Base-by-base conservation (phyloP, 306 rosid genomes). In the Echinosophora koreensis region DNA sequence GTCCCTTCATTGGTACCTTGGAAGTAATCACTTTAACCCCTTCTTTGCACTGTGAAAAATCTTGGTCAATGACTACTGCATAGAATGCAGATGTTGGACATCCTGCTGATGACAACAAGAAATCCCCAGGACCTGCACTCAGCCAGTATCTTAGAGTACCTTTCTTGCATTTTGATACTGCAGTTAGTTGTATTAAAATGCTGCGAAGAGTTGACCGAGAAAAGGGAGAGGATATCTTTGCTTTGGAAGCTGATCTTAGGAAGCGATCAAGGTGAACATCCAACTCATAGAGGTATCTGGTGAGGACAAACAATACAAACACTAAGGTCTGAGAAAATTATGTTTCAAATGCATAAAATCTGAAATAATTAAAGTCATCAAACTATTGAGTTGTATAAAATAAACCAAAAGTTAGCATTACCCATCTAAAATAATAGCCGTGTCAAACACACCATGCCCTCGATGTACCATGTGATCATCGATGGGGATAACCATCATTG, bases 111-210 rank as follows among this genome's bases (percentile, higher is more conserved):
- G 97, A 75, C 44, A 95, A 89, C 90, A 88, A 73, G 86, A 95
- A 95, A 83, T 95, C 62, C 3, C 97, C 98, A 16, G 98, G 98
- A 34, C 98, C 97, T 46, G 98, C 85, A 86, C 92, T 95, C 42
- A 90, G 54, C 98, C 98, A 95, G 73, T 80, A 95, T 85, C 97
- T 83, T 17, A 95, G 67, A 42, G 89, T 87, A 57, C 98, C 98
- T 79, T 81, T 89, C 90, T 86, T 90, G 81, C 84, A 86, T 69
- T 87, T 83, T 47, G 97, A 92, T 44, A 47, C 93, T 35, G 90
- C 92, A 34, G 91, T 74, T 71, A 95, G 87, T 39, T 92, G 98
- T 51, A 90, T 77, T 8, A 95, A 93, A 83, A 95, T 90, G 92
- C 87, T 90, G 73, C 83, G 88, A 73, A 95, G 92, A 3, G 86